A percentile compares a stretch with the other conserved stretches of the same genome.
These are phyloP conservation scores for Gossypium thurberi DNA, from an alignment of 345 rosid genomes.

Conservation along the genomic window DNA sequence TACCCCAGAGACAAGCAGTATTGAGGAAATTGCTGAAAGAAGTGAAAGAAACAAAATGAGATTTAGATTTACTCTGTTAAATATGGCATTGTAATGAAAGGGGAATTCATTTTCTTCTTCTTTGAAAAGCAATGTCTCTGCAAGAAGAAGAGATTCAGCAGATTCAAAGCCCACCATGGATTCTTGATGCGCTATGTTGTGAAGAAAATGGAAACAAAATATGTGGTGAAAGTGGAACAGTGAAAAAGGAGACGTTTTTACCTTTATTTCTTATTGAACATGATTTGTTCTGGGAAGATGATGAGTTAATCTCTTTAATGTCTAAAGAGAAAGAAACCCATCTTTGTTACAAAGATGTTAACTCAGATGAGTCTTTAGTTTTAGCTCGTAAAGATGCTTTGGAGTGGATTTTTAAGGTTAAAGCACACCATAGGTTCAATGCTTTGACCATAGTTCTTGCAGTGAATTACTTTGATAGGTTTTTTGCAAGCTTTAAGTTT, in stretches of 20 bases:
- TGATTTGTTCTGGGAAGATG: constrained; percentile 59
- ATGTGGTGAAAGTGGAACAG: constrained; percentile 17
- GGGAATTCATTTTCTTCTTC: constrained; percentile 41
- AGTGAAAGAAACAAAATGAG: constrained; percentile 10
- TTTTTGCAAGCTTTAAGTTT: constrained; percentile 43
- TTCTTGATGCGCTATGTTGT: constrained; percentile 54
- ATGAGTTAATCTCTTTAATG: constrained; percentile 45
- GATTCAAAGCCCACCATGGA: constrained; percentile 27
- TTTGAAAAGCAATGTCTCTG: constrained; percentile 53
- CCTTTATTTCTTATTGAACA: constrained; percentile 34
- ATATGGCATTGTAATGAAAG: constrained; percentile 42
- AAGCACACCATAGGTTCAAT: constrained; percentile 53
- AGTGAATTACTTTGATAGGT: constrained; percentile 85
- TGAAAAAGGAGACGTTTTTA: constrained; percentile 38
- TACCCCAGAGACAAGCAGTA: constrained; percentile 12
- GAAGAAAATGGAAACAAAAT: constrained; percentile 30
- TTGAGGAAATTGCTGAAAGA: neutral
- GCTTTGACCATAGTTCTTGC: constrained; percentile 70
- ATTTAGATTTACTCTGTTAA: constrained; percentile 6
- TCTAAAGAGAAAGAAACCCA: constrained; percentile 54
- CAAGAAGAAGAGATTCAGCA: constrained; percentile 35
- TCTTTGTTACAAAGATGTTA: constrained; percentile 19
- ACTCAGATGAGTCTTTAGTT: constrained; percentile 35
- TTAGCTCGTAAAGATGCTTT: constrained; percentile 57
- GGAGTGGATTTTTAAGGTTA: constrained; percentile 65